Conservation (phyloP, 2,329 filamentous ascomycete species). For the Sclerotinia glacialis region DNA sequence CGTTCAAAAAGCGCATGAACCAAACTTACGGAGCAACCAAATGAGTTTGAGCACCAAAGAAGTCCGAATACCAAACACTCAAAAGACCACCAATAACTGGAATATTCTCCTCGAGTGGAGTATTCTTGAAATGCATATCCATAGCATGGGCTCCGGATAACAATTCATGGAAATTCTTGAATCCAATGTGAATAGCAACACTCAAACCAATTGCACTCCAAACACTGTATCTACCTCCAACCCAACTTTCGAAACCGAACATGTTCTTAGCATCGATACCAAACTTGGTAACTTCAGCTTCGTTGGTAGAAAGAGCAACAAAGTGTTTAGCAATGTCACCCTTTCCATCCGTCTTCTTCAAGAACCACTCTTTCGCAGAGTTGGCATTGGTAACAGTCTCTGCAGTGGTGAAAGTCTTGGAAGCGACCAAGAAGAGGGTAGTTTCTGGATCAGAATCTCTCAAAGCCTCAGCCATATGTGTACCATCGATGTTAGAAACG, state of each 20-base stretch:
- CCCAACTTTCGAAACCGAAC: constrained; percentile 99
- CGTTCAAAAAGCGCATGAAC: constrained; percentile 18
- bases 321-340: constrained; percentile 97
- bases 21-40: constrained; percentile 81
- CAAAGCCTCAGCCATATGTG: constrained; percentile 92
- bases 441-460: constrained; percentile 89
- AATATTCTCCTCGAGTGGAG: constrained; percentile 92
- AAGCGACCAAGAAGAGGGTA: constrained; percentile 96
- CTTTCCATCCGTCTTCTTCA: constrained; percentile 73
- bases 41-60: constrained; percentile 97
- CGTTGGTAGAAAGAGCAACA: constrained; percentile 95
- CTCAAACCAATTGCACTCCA: constrained; percentile 98
- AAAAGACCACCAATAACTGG: constrained; percentile 86
- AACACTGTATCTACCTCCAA: constrained; percentile 95
- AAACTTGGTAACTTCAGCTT: constrained; percentile 93
- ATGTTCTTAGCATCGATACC: constrained; percentile 99
- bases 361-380: constrained; percentile 95
- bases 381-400: constrained; percentile 98
- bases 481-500: constrained; percentile 99
- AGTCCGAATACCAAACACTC: constrained; percentile 98
- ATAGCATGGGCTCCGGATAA: constrained; percentile 91
- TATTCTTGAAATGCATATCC: constrained; percentile 95
- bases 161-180: constrained; percentile 97
- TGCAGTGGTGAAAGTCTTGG: constrained; percentile 98
- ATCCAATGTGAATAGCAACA: constrained; percentile 92